These are phyloP conservation scores for Brettanomyces nanus DNA, from an alignment of 805 yeast species.

Conservation along the genomic window DNA sequence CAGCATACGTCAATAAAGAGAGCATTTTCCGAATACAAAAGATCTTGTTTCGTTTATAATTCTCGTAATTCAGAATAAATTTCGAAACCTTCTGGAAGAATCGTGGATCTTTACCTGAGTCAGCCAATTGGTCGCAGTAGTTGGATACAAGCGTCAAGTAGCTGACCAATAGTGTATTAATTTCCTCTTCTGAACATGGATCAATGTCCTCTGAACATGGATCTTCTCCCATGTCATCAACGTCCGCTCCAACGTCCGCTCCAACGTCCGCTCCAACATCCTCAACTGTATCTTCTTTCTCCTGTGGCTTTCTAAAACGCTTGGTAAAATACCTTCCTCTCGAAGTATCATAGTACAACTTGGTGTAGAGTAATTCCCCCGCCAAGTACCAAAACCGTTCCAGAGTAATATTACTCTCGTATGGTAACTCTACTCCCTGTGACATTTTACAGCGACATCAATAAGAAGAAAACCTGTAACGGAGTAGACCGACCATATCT, in stretches of 20 bases:
- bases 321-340: slow-evolving; percentile 17
- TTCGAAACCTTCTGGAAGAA: slow-evolving; percentile 22
- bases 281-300: background rate
- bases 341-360: slow-evolving; percentile 18
- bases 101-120: slow-evolving; percentile 14
- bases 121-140: slow-evolving; percentile 18
- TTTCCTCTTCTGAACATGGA: slow-evolving; percentile 22
- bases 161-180: slow-evolving; percentile 27
- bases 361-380: slow-evolving; percentile 22
- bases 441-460: slow-evolving; percentile 1
- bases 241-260: slow-evolving; percentile 4
- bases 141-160: slow-evolving; percentile 24
- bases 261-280: background rate
- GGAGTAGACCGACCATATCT: no score
- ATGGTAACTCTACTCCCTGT: slow-evolving; percentile 9
- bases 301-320: slow-evolving; percentile 8
- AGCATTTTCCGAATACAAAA: slow-evolving; percentile 44
- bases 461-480: background rate
- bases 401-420: slow-evolving; percentile 18
- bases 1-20: slow-evolving; percentile 32
- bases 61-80: slow-evolving; percentile 16
- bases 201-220: slow-evolving; percentile 19
- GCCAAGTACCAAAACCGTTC: slow-evolving; percentile 27
- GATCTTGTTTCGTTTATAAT: slow-evolving; percentile 29
- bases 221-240: slow-evolving; percentile 7